phyloP scores from a whole-genome alignment of 1,139 yeast genomes.

The Entelexis sorbosivorans region DNA sequence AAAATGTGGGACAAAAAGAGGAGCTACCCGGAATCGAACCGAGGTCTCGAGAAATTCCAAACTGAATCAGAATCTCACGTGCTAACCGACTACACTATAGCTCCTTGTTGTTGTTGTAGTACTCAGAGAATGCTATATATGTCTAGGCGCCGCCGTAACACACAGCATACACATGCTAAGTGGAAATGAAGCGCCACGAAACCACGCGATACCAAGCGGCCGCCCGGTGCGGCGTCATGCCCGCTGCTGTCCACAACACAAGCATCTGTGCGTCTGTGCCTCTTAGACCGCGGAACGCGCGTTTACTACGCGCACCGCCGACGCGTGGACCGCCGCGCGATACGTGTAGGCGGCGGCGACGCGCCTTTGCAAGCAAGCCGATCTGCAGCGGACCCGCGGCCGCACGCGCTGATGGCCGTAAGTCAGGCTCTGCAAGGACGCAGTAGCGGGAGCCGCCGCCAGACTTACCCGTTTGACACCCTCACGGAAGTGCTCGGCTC shows the following conservation, averaged over 20 bases:
- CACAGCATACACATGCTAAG: too few relatives aligned
- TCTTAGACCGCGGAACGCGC: too few relatives aligned
- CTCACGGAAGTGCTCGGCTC: conserved; percentile 7
- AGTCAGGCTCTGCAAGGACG: background rate
- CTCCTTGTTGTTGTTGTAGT: conserved; percentile 4
- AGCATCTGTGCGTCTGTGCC: too few relatives aligned
- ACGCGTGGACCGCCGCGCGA: background rate
- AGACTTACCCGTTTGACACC: conserved; percentile 1
- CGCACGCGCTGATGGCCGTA: background rate
- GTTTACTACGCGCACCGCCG: too few relatives aligned
- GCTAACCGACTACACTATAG: conserved; percentile 24
- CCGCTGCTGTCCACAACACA: too few relatives aligned
- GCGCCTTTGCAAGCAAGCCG: background rate
- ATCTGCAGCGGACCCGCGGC: background rate
- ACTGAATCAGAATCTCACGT: conserved; percentile 22
- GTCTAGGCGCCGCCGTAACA: too few relatives aligned
- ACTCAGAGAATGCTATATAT: too few relatives aligned
- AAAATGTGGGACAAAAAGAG: conserved; percentile 7
- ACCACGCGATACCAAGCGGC: too few relatives aligned
- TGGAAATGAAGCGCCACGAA: too few relatives aligned
- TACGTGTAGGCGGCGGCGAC: background rate
- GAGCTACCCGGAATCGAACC: conserved; percentile 24
- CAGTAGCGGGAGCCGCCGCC: background rate
- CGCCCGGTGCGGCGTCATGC: too few relatives aligned
- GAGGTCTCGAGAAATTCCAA: conserved; percentile 23